Evolutionary conservation across 2,329 filamentous ascomycete species (phyloP).

Genomic region (Pseudogymnoascus sp.): DNA sequence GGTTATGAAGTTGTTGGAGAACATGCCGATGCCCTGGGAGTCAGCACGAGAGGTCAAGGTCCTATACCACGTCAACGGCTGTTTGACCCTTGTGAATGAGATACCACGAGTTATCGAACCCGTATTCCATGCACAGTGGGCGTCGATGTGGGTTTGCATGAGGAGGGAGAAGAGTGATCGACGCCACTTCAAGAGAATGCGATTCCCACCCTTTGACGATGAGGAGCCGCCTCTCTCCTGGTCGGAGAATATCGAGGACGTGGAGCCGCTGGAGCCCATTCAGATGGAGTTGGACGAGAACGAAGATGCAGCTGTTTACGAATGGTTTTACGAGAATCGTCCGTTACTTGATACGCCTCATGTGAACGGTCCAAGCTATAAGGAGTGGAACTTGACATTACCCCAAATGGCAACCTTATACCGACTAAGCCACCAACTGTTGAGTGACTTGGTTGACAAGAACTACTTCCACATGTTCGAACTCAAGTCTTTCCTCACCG

Average conservation of each 20-base stretch:
- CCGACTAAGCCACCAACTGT: conserved; percentile 79
- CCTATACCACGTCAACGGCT: conserved; percentile 96
- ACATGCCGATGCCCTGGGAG: conserved; percentile 99
- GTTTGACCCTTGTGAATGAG: conserved; percentile 93
- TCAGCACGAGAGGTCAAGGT: conserved; percentile 94
- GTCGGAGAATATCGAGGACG: conserved; percentile 98
- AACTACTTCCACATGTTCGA: conserved; percentile 99
- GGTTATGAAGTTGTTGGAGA: conserved; percentile 92
- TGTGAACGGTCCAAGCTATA: conserved; percentile 95
- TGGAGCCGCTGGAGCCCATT: conserved; percentile 93
- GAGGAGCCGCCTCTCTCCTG: conserved; percentile 96
- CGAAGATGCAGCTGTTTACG: conserved; percentile 83
- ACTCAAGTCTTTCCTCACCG: conserved; percentile 86
- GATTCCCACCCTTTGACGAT: conserved; percentile 96
- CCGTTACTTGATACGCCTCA: conserved; percentile 86
- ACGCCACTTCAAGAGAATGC: conserved; percentile 96
- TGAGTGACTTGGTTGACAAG: conserved; percentile 88
- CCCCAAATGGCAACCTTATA: conserved; percentile 96
- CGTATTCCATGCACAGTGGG: conserved; percentile 97
- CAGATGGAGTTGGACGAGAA: conserved; percentile 96
- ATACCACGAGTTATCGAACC: conserved; percentile 94
- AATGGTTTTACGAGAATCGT: conserved; percentile 96
- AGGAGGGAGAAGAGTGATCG: conserved; percentile 94
- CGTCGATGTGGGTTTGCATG: conserved; percentile 99
- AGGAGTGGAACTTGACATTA: conserved; percentile 84